phyloP scores from a whole-genome alignment of 2,329 filamentous ascomycete species.

The Leptographium procerum region DNA sequence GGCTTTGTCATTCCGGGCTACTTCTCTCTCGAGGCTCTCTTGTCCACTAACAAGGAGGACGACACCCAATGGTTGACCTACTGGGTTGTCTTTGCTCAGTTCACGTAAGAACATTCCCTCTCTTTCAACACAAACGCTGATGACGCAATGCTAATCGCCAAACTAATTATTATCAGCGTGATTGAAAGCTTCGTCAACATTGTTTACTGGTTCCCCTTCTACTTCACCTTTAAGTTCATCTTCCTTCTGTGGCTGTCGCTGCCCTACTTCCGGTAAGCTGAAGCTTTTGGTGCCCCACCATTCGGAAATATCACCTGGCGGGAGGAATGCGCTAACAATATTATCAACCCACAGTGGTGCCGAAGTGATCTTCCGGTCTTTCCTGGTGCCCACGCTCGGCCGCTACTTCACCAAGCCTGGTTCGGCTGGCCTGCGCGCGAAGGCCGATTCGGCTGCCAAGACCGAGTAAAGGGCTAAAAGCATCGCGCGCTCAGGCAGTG shows the following conservation, averaged over 20 bases:
- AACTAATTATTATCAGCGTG: conserved; percentile 34
- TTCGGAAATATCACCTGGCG: not conserved
- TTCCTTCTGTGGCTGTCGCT: conserved; percentile 97
- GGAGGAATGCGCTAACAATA: conserved; percentile 11
- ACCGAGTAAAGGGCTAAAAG: conserved; percentile 40
- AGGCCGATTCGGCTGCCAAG: conserved; percentile 70
- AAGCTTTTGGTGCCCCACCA: not conserved
- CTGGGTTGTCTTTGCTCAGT: conserved; percentile 77
- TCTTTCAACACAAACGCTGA: not conserved
- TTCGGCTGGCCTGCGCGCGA: conserved; percentile 77
- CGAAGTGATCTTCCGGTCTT: conserved; percentile 91
- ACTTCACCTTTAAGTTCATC: conserved; percentile 99
- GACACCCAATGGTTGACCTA: conserved; percentile 78
- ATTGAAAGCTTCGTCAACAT: conserved; percentile 73
- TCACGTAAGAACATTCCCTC: conserved; percentile 44
- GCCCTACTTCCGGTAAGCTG: conserved; percentile 69
- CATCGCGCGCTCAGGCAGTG: not conserved
- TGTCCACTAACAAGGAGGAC: conserved; percentile 58
- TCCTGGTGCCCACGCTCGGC: conserved; percentile 82
- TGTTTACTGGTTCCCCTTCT: conserved; percentile 96
- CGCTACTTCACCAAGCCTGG: conserved; percentile 69
- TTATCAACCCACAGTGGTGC: conserved; percentile 55
- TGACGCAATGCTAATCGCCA: not conserved
- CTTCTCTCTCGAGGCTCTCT: conserved; percentile 72
- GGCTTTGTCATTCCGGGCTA: conserved; percentile 76